Evolutionary conservation across 2,329 filamentous ascomycete genomes (phyloP), one percentile per base, ranked within the genome.

Genomic region (Hymenoscyphus infarciens): DNA sequence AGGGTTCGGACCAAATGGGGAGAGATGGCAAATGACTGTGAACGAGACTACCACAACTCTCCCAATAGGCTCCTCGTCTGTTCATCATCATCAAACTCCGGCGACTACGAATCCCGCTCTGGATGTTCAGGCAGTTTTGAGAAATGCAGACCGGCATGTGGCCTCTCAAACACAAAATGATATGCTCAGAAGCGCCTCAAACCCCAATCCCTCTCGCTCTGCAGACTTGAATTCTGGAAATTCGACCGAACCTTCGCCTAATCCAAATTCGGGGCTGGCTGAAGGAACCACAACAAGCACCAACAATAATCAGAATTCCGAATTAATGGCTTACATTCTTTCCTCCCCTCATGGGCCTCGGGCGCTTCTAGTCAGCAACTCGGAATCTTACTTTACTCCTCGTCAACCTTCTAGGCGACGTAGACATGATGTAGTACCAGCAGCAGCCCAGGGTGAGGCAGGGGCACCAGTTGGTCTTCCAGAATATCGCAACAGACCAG

Each of bases 261-360:
- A 33, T 35, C 13, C 70, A n/a, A 60, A 70, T 38, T 63, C 71
- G 11, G 63, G 66, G 38, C 59, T 57, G 61, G 66, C 59, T 60
- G 63, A 59, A 65, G 66, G 65, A 65, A 54, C 63, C 66, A 16
- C 54, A 64, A 27, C 61, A 31, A 54, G 61, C 53, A 22, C 64
- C 27, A 31, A 72, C 19, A 71, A 71, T 35, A 53, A 33, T 25
- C 27, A 27, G 15, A 27, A 35, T 39, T 25, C 57, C 5, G 75
- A 75, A 27, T 77, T 80, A 0, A 81, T 84, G 63, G 82, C 87
- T 1, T 88, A 87, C 67, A 81, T 88, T 27, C 71, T 88, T 6
- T 83, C 80, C 16, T 87, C 86, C 0, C 84, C 85, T 0, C 78
- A 79, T 52, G 86, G 86, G 0, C 86, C 85, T 1, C 80, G 81